Conservation (phyloP, 2,329 filamentous ascomycete genomes). For the Penicillium glabrum region DNA sequence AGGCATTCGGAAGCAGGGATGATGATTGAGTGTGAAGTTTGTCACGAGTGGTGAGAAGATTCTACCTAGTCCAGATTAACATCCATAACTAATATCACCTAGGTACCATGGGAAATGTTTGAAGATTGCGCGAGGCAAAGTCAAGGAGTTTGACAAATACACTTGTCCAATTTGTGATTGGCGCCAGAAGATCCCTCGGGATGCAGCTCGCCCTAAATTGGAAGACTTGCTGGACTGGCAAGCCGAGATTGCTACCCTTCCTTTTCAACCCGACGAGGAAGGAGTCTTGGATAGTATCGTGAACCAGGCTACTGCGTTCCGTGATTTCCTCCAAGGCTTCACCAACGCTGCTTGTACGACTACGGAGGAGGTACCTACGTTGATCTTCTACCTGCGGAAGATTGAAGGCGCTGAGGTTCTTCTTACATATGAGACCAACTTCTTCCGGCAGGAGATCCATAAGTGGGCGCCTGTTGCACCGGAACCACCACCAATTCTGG, state of each 20-base stretch:
- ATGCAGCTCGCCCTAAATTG: constrained; percentile 90
- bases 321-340: constrained; percentile 75
- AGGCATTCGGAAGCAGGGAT: constrained; percentile 89
- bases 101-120: constrained; percentile 98
- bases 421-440: constrained; percentile 91
- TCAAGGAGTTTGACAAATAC: constrained; percentile 98
- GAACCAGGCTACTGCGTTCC: constrained; percentile 78
- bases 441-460: constrained; percentile 92
- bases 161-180: constrained; percentile 98
- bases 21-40: constrained; percentile 99
- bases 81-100: constrained; percentile 26
- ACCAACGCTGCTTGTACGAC: constrained; percentile 80
- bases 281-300: constrained; percentile 83
- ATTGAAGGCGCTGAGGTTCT: constrained; percentile 96
- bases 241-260: constrained; percentile 74
- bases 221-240: constrained; percentile 85
- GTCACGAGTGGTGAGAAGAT: constrained; percentile 82
- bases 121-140: constrained; percentile 95
- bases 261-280: constrained; percentile 96
- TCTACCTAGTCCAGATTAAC: background rate
- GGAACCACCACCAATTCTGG: constrained; percentile 78
- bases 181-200: constrained; percentile 92
- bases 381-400: constrained; percentile 94
- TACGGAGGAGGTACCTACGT: constrained; percentile 80
- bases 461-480: constrained; percentile 91